Percentiles rank a stretch among this genome's conserved stretches.
Conservation (phyloP, 352 stramenopile genomes). For the Phytophthora kernoviae region DNA sequence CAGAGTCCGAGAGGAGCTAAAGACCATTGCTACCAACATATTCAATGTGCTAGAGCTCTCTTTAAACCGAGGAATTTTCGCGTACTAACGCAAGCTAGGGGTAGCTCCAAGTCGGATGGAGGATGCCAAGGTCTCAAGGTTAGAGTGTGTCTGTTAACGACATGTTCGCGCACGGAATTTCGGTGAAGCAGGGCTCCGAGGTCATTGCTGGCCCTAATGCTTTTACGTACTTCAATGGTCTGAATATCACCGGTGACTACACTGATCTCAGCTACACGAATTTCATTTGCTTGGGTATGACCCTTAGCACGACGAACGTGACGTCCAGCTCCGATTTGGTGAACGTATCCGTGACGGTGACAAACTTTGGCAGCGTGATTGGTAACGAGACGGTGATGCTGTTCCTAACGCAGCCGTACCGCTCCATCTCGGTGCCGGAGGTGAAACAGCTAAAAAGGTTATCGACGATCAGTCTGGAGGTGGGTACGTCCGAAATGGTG, state of each 20-base stretch:
- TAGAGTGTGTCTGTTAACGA: constrained; percentile 59
- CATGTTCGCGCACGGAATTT: constrained; percentile 47
- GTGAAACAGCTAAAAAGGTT: constrained; percentile 38
- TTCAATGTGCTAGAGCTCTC: no score
- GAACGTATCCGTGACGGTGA: constrained; percentile 42
- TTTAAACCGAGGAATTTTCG: no score
- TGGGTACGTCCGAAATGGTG: constrained; percentile 8
- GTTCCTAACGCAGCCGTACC: constrained; percentile 27
- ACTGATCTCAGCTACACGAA: constrained; percentile 68
- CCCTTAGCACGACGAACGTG: constrained; percentile 37
- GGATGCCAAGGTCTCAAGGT: no score
- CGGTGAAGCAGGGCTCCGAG: constrained; percentile 49
- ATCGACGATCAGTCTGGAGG: constrained; percentile 29
- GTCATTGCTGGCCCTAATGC: constrained; percentile 8
- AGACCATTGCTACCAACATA: no score
- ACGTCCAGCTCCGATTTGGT: constrained; percentile 28
- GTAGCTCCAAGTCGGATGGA: no score
- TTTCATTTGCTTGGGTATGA: constrained; percentile 62
- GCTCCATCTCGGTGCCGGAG: constrained; percentile 23
- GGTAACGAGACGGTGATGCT: constrained; percentile 28
- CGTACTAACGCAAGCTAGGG: no score
- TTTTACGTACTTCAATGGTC: constrained; percentile 53
- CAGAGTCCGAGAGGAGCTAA: no score
- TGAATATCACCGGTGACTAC: no score
- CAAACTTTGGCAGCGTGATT: constrained; percentile 39